Evolutionary conservation across 2,329 filamentous ascomycete genomes (phyloP).

Genomic region (Colletotrichum orchidophilum): DNA sequence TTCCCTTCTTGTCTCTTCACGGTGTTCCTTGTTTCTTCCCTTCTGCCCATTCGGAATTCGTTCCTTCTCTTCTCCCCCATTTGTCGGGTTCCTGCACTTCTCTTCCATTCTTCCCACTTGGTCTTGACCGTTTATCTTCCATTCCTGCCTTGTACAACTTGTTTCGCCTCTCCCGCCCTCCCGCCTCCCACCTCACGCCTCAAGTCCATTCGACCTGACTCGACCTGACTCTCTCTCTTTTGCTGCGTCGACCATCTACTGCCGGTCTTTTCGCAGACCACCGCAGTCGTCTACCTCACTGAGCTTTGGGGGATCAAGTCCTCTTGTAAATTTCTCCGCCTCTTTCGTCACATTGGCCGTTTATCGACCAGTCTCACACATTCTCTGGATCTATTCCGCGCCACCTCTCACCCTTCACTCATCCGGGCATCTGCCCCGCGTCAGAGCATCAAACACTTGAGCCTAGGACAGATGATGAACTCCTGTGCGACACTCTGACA

Average conservation of each 20-base stretch:
- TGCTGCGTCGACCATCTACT: background rate
- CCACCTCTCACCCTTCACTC: background rate
- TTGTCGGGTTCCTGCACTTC: background rate
- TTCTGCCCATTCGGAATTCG: background rate
- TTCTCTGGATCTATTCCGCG: background rate
- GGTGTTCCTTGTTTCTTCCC: background rate
- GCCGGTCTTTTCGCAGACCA: background rate
- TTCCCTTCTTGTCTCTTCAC: slow-evolving; percentile 20
- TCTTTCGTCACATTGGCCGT: background rate
- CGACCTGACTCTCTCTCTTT: background rate
- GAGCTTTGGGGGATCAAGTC: background rate
- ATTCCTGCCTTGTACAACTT: slow-evolving; percentile 14
- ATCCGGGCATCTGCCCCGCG: background rate
- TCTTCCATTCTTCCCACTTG: slow-evolving; percentile 3
- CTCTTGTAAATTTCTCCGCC: background rate
- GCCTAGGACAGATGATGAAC: slow-evolving; percentile 21
- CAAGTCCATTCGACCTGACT: background rate
- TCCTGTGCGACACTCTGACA: slow-evolving; percentile 23
- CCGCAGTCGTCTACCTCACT: background rate
- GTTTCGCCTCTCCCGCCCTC: background rate
- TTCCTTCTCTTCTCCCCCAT: background rate
- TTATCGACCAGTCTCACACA: background rate
- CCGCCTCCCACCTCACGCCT: background rate
- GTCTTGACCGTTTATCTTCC: background rate
- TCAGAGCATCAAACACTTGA: background rate